phyloP scores from a whole-genome alignment of 1,284 basidiomycete genomes.

The Austroboletus niveus region DNA sequence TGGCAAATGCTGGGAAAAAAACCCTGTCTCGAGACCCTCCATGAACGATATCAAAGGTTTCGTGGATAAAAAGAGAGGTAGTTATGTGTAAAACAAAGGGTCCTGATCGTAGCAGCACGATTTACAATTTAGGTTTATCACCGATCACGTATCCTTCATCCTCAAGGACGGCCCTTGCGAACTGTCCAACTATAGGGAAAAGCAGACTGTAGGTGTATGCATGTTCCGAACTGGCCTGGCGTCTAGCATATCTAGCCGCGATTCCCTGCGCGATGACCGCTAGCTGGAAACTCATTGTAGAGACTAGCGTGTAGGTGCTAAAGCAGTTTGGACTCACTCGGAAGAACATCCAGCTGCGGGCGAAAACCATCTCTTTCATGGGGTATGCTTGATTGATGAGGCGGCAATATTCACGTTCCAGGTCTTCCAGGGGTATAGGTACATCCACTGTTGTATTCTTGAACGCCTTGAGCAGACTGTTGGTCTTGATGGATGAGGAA shows the following conservation, averaged over 20 bases:
- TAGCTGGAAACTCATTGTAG: conserved; percentile 43
- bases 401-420: conserved; percentile 76
- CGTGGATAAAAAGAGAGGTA: conserved; percentile 14
- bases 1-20: conserved; percentile 20
- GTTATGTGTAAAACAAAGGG: conserved; percentile 5
- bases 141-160: conserved; percentile 44
- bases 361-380: conserved; percentile 72
- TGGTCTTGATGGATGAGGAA: conserved; percentile 12
- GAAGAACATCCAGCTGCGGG: conserved; percentile 86
- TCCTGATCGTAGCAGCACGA: not conserved
- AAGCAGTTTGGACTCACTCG: conserved; percentile 50
- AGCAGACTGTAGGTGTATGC: conserved; percentile 55
- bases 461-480: conserved; percentile 46
- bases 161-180: conserved; percentile 61
- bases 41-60: conserved; percentile 16
- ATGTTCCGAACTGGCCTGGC: conserved; percentile 84
- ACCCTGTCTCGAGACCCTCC: conserved; percentile 10
- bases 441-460: conserved; percentile 58
- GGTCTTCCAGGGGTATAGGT: conserved; percentile 68
- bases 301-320: not conserved
- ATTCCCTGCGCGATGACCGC: conserved; percentile 93
- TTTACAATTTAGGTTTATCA: conserved; percentile 38
- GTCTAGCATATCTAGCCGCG: conserved; percentile 80
- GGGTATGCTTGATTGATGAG: conserved; percentile 65
- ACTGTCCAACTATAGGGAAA: conserved; percentile 64